Evolutionary conservation across 192 early-diverging fungal genomes (phyloP), one percentile per base, ranked within the genome.

Genomic region (Lobosporangium transversale): DNA sequence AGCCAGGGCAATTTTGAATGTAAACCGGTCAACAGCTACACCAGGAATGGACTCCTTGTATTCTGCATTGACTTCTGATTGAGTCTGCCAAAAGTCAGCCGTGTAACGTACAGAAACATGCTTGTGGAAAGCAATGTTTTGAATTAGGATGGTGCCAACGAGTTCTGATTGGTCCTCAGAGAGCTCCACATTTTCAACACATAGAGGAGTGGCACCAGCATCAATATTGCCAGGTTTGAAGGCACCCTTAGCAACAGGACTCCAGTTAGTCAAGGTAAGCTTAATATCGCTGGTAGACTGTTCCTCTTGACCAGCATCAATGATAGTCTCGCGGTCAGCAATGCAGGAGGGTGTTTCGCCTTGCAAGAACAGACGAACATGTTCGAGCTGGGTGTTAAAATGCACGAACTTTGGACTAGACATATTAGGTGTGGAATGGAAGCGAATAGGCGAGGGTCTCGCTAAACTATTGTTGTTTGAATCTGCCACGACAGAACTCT

Each of bases 121-220:
- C 79, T 98, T 98, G 48, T 93, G 83, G 74, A 91, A 98, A 2
- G 91, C 94, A 20, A 97, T 65, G 79, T 98, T 98, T 52, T 90
- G 87, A 8, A 95, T 93, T 54, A 91, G 81, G 40, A 96, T 71
- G 10, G 82, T 86, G 62, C 92, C 93, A 32, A 81, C 64, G 17
- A 94, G 70, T 23, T 79, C 57, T 1, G 85, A 60, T 58, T 88
- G 85, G 68, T 83, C 83, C 60, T 84, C 70, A 7, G 80, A 81
- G 10, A 83, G 57, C 49, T 74, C 54, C 7, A 90, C 63, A 18
- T 64, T 79, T 68, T 94, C 91, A 21, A 94, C 75, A 15, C 82
- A 78, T 11, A 93, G 81, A 10, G 85, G 80, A 33, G 69, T 53
- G 12, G 73, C 78, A 44, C 70, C 53, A 21, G 57, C n/a, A 49